These are phyloP conservation scores for Diutina ranongensis DNA, from an alignment of 1,139 yeast genomes.

Conservation along the genomic window DNA sequence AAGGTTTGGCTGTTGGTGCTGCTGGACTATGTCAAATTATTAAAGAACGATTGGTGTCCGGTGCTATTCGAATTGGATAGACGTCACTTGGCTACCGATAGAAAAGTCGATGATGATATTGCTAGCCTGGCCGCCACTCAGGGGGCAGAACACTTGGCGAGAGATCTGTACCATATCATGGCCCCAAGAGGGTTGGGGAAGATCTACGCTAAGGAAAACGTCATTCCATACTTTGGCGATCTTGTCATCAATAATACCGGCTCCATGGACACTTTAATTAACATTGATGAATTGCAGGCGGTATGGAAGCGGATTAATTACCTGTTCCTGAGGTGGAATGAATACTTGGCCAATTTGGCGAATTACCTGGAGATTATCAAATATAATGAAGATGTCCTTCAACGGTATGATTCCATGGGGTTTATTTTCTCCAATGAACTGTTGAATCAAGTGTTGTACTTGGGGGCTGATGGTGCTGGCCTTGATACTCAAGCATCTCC, in stretches of 20 bases:
- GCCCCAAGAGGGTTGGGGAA: slow-evolving; percentile 87
- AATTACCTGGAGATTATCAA: slow-evolving; percentile 28
- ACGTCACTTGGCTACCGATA: slow-evolving; percentile 37
- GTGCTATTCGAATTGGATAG: slow-evolving; percentile 83
- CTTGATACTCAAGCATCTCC: neutral
- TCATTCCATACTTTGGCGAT: slow-evolving; percentile 89
- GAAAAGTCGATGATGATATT: slow-evolving; percentile 15
- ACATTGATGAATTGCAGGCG: slow-evolving; percentile 49
- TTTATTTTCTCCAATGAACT: slow-evolving; percentile 36
- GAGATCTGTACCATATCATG: slow-evolving; percentile 56
- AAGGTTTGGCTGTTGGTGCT: slow-evolving; percentile 72
- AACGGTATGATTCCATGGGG: slow-evolving; percentile 34
- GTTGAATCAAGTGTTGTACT: slow-evolving; percentile 31
- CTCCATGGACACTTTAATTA: slow-evolving; percentile 8
- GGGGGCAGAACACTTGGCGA: slow-evolving; percentile 11
- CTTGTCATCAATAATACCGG: slow-evolving; percentile 29
- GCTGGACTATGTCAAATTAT: slow-evolving; percentile 43
- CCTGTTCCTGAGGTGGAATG: slow-evolving; percentile 77
- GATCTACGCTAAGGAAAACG: slow-evolving; percentile 63
- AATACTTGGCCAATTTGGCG: slow-evolving; percentile 35
- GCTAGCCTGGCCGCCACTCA: slow-evolving; percentile 4
- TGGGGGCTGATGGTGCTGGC: slow-evolving; percentile 19
- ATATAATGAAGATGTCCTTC: slow-evolving; percentile 32
- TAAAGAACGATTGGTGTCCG: slow-evolving; percentile 86
- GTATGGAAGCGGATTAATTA: slow-evolving; percentile 59